Evolutionary conservation across 306 rosid species (phyloP), one percentile per base, ranked within the genome.

Genomic region (Prunus armeniaca): DNA sequence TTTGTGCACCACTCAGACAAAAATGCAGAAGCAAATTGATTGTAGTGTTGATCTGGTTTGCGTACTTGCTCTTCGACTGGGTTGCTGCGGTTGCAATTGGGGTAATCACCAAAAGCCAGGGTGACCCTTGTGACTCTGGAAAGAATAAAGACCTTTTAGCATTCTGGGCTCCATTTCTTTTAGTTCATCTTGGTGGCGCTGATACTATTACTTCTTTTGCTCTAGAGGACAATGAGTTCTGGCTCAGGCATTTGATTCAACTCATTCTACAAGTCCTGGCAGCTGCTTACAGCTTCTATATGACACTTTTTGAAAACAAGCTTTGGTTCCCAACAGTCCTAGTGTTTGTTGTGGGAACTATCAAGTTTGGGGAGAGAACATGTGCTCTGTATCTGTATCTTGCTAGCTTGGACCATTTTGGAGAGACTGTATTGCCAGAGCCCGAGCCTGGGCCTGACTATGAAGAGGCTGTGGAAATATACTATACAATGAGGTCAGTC

Each of bases 171-270:
- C 47, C 85, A 4, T 82, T 77, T 54, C 79, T 82, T 28, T 55
- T 82, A 10, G 22, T 82, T n/a, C 85, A 82, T 67, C 82, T 82
- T 55, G 85, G 85, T 6, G 79, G 85, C 34, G 82, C 85, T 2
- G 85, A 82, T 61, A 76, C 43, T 52, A 77, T 72, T 55, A 82
- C 85, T 24, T 82, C 85, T 0, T 82, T 77, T 63, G 78, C 85
- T 78, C 81, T 82, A 0, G 85, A 77, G 15, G 85, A 82, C 38
- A 82, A 82, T 38, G 75, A 77, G 72, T 77, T 82, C 30, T 82
- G 85, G 85, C 75, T 82, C 41, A 74, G 85, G 52, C 75, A 82
- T 71, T 63, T 73, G 52, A 2, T 66, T 11, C 75, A 41, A 11
- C 81, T 82, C 22, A 1, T 67, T 6, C 11, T 77, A 5, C 81